Conservation (phyloP, 345 rosid species). For the Cardamine resedifolia region DNA sequence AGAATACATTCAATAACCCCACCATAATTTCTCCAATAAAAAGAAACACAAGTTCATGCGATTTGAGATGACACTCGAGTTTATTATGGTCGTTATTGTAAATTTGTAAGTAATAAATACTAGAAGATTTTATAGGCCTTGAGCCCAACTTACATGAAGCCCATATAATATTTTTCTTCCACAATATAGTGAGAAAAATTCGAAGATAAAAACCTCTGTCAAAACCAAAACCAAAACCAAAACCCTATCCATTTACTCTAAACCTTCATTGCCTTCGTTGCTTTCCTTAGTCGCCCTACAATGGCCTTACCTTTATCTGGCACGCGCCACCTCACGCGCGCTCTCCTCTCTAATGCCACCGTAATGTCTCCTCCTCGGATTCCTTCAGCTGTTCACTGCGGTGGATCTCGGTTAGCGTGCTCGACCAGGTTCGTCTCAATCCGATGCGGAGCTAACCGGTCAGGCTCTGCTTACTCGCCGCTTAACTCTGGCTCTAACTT, state of each 20-base stretch:
- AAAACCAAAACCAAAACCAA: neutral
- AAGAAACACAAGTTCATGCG: neutral
- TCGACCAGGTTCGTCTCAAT: conserved; percentile 50
- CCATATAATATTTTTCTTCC: neutral
- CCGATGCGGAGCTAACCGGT: conserved; percentile 70
- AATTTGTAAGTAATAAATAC: no score
- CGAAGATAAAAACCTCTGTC: neutral
- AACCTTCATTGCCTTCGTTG: conserved; percentile 12
- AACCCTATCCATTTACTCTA: conserved; percentile 35
- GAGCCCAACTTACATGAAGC: conserved; percentile 6
- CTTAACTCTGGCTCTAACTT: conserved; percentile 85
- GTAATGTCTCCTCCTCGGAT: conserved; percentile 44
- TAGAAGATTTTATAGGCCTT: neutral
- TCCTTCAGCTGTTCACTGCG: conserved; percentile 41
- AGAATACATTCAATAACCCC: no score
- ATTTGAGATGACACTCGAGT: neutral
- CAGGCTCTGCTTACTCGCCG: conserved; percentile 84
- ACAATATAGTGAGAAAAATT: neutral
- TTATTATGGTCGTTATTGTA: neutral
- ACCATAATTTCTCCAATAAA: neutral
- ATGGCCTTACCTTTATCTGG: conserved; percentile 60
- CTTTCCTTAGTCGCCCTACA: conserved; percentile 18
- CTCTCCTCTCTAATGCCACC: conserved; percentile 37
- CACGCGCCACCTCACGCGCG: conserved; percentile 49
- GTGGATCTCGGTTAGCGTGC: conserved; percentile 38